Evolutionary conservation across 768 basidiomycete genomes (phyloP).

Genomic region (Suillus bovinus): DNA sequence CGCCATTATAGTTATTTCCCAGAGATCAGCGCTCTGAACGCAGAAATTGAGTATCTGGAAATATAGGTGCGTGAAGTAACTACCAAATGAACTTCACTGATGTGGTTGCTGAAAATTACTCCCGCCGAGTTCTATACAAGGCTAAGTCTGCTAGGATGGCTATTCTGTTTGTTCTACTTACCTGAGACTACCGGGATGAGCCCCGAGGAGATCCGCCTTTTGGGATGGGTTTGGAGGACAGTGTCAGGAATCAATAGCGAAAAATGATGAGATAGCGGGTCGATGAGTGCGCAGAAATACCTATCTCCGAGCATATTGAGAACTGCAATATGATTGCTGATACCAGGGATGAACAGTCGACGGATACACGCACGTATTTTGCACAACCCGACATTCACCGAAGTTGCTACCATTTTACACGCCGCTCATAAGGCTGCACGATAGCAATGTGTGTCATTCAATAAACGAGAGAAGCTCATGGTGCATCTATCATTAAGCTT

Average conservation of each 20-base stretch:
- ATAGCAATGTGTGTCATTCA: not conserved
- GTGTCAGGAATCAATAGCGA: conserved; percentile 44
- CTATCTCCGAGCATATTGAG: not conserved
- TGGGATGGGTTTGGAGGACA: conserved; percentile 66
- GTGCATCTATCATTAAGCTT: conserved; percentile 18
- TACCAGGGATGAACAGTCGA: not conserved
- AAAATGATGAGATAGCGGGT: conserved; percentile 37
- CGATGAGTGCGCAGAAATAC: not conserved
- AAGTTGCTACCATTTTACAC: not conserved
- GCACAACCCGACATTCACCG: not conserved
- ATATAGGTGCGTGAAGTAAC: too few relatives aligned
- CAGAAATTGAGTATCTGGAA: too few relatives aligned
- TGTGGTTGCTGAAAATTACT: conserved; percentile 45
- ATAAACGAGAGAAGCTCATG: not conserved
- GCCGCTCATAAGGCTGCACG: not conserved
- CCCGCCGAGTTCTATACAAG: conserved; percentile 75
- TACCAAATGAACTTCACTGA: too few relatives aligned
- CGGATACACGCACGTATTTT: not conserved
- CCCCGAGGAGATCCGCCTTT: conserved; percentile 68
- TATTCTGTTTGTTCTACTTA: too few relatives aligned
- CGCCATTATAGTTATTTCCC: too few relatives aligned
- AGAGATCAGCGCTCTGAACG: too few relatives aligned
- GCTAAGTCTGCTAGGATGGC: conserved; percentile 65
- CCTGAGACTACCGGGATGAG: conserved; percentile 79
- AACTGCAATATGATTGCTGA: not conserved